These are phyloP conservation scores for Paracoccidioides brasiliensis DNA, from an alignment of 2,329 filamentous ascomycete genomes.

Conservation along the genomic window DNA sequence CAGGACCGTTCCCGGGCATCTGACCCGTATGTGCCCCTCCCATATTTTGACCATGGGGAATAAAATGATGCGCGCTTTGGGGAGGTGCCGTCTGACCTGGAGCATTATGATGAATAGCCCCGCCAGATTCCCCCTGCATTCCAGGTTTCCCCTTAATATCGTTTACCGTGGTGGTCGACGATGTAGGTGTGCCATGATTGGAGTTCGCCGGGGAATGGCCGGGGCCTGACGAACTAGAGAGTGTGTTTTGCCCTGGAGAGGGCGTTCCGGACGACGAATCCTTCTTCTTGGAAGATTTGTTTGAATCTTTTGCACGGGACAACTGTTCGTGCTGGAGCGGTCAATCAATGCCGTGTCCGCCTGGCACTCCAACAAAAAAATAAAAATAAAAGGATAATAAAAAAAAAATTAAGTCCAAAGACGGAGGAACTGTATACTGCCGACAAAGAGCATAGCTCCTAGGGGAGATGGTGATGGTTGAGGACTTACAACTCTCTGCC, in stretches of 20 bases:
- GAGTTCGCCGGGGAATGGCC: constrained; percentile 47
- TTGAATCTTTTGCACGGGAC: constrained; percentile 75
- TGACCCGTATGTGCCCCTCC: constrained; percentile 21
- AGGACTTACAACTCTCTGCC: constrained; percentile 82
- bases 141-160: constrained; percentile 72
- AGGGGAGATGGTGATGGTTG: constrained; percentile 14
- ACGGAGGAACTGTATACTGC: no score
- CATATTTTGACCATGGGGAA: constrained; percentile 19
- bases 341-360: constrained; percentile 29
- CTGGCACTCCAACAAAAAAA: constrained; percentile 3
- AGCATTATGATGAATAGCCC: constrained; percentile 14
- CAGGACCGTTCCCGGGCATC: constrained; percentile 37
- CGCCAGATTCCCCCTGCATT: constrained; percentile 25
- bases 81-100: constrained; percentile 19
- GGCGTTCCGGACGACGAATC: constrained; percentile 56
- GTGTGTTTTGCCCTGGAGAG: constrained; percentile 52
- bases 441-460: no score
- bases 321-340: constrained; percentile 60
- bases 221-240: constrained; percentile 18
- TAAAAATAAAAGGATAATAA: constrained; percentile 5
- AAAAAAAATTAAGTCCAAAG: constrained; percentile 16
- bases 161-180: constrained; percentile 75
- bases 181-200: constrained; percentile 63
- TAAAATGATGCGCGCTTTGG: constrained; percentile 26
- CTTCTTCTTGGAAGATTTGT: constrained; percentile 62